Conservation (phyloP, 2,329 filamentous ascomycete species). For the Clarireedia hainanense region DNA sequence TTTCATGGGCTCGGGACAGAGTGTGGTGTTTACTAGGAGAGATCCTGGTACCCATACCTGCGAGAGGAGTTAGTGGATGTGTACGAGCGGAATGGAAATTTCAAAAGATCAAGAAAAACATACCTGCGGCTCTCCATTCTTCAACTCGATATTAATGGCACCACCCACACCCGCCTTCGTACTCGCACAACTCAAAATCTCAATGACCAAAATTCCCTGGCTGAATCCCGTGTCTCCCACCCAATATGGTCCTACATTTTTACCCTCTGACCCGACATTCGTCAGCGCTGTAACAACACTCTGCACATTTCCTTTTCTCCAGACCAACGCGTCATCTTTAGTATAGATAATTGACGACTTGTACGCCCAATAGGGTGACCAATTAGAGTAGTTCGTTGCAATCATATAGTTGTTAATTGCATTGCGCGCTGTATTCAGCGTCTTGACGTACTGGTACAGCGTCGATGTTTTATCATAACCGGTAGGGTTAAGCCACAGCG, state of each 20-base stretch:
- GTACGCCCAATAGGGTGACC: constrained; percentile 15
- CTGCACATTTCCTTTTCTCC: constrained; percentile 14
- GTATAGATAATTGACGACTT: constrained; percentile 9
- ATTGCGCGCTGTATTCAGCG: constrained; percentile 38
- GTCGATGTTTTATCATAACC: constrained; percentile 31
- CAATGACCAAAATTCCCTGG: constrained; percentile 10
- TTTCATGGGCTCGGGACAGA: constrained; percentile 6
- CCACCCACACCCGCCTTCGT: neutral
- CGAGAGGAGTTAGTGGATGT: neutral
- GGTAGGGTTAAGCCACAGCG: constrained; percentile 33
- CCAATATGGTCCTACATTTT: constrained; percentile 10
- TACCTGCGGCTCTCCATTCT: constrained; percentile 3
- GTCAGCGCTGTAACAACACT: constrained; percentile 11
- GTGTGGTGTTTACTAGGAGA: constrained; percentile 8
- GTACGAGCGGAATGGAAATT: neutral
- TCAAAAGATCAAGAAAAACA: neutral
- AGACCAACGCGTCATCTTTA: constrained; percentile 11
- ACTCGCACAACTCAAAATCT: constrained; percentile 8
- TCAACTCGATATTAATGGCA: neutral
- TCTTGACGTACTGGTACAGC: constrained; percentile 33
- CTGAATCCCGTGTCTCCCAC: constrained; percentile 12
- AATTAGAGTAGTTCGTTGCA: constrained; percentile 9
- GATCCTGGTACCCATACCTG: constrained; percentile 4
- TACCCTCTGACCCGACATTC: constrained; percentile 7
- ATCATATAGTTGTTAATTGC: constrained; percentile 8